phyloP scores from a whole-genome alignment of 108 stramenopile genomes.

The Mediolabrus comicus region DNA sequence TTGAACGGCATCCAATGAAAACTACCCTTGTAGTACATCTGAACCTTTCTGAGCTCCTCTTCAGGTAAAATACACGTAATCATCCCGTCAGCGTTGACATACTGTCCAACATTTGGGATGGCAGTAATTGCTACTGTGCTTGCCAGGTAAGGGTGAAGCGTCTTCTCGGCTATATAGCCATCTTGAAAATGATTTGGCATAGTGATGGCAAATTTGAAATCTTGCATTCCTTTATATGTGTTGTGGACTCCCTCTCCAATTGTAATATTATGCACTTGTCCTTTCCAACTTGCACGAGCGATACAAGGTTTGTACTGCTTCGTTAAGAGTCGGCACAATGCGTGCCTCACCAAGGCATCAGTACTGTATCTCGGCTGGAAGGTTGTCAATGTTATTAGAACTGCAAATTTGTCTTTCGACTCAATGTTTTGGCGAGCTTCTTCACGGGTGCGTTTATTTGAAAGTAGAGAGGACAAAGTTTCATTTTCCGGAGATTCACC shows the following conservation, averaged over 20 bases:
- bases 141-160: slow-evolving; percentile 19
- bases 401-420: slow-evolving; percentile 13
- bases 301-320: slow-evolving; percentile 22
- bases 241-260: not conserved
- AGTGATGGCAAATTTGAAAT: slow-evolving; percentile 11
- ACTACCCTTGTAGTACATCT: not conserved
- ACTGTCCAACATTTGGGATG: slow-evolving; percentile 8
- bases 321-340: slow-evolving; percentile 16
- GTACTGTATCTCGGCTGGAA: slow-evolving; percentile 9
- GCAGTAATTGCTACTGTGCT: slow-evolving; percentile 15
- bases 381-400: slow-evolving; percentile 3
- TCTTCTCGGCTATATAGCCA: slow-evolving; percentile 24
- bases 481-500: not conserved
- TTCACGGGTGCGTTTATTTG: not conserved
- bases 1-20: slow-evolving; percentile 28
- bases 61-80: slow-evolving; percentile 1
- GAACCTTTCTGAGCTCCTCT: not conserved
- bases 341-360: slow-evolving; percentile 26
- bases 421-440: slow-evolving; percentile 8
- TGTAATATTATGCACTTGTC: not conserved
- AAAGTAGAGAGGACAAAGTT: slow-evolving; percentile 10
- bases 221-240: slow-evolving; percentile 1
- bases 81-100: slow-evolving; percentile 16
- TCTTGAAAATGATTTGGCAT: slow-evolving; percentile 11
- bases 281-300: slow-evolving; percentile 5